Conservation (phyloP, 495 filamentous ascomycete species). For the Lophiotrema nucula region DNA sequence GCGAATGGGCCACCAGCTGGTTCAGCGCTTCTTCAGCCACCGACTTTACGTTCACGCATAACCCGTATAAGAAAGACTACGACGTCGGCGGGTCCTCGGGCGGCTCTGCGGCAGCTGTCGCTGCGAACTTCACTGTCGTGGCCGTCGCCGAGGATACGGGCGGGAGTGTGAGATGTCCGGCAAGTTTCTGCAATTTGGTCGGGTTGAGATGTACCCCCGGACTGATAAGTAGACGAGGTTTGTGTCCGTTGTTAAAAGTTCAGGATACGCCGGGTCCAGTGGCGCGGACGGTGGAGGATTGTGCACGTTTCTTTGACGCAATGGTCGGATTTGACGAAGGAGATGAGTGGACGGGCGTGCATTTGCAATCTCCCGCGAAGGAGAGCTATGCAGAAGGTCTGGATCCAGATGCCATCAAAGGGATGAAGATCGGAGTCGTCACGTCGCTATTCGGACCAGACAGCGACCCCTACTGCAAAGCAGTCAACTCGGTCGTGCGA, state of each 20-base stretch:
- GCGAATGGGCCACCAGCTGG: slow-evolving; percentile 53
- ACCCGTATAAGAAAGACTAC: slow-evolving; percentile 49
- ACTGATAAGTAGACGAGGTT: slow-evolving; percentile 56
- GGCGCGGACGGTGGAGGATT: slow-evolving; percentile 62
- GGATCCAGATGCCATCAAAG: slow-evolving; percentile 45
- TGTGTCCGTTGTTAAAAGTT: slow-evolving; percentile 59
- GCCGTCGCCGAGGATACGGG: slow-evolving; percentile 49
- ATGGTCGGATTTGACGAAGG: slow-evolving; percentile 55
- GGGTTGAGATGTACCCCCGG: slow-evolving; percentile 68
- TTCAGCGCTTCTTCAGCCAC: slow-evolving; percentile 55
- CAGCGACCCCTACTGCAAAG: slow-evolving; percentile 11
- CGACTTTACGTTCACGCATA: slow-evolving; percentile 48
- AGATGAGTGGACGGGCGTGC: slow-evolving; percentile 50
- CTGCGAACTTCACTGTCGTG: slow-evolving; percentile 50
- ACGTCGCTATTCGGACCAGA: slow-evolving; percentile 36
- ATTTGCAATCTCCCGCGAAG: slow-evolving; percentile 28
- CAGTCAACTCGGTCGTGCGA: slow-evolving; percentile 34
- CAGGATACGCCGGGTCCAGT: slow-evolving; percentile 67
- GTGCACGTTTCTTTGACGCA: slow-evolving; percentile 58
- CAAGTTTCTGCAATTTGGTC: slow-evolving; percentile 39
- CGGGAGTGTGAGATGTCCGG: slow-evolving; percentile 41
- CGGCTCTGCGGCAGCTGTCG: slow-evolving; percentile 51
- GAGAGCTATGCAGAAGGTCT: slow-evolving; percentile 53
- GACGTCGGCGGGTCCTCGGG: slow-evolving; percentile 55
- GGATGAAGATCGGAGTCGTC: slow-evolving; percentile 51